Conservation (phyloP, 495 filamentous ascomycete genomes). For the Haplographium delicatum region DNA sequence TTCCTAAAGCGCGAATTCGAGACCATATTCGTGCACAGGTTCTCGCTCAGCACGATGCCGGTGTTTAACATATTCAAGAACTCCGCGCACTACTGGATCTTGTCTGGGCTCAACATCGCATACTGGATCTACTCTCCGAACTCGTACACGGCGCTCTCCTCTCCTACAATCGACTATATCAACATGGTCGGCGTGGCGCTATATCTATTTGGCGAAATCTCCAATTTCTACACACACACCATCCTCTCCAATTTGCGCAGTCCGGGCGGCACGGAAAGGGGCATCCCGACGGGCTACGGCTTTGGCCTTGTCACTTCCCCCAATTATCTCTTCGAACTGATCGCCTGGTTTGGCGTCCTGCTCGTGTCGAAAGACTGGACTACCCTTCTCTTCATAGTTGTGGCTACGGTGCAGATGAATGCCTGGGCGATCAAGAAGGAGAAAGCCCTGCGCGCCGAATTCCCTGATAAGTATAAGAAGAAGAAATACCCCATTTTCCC, state of each 20-base stretch:
- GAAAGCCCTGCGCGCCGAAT: conserved; percentile 79
- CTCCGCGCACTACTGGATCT: conserved; percentile 69
- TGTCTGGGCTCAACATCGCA: conserved; percentile 76
- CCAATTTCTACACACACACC: conserved; percentile 74
- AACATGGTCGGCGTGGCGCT: conserved; percentile 60
- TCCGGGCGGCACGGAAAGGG: conserved; percentile 75
- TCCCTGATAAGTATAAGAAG: conserved; percentile 82
- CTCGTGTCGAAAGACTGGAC: conserved; percentile 71
- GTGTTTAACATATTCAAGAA: conserved; percentile 75
- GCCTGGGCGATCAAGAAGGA: conserved; percentile 92
- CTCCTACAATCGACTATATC: conserved; percentile 34
- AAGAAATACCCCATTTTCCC: conserved; percentile 81
- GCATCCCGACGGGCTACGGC: conserved; percentile 82
- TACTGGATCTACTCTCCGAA: conserved; percentile 79
- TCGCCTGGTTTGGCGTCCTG: conserved; percentile 78
- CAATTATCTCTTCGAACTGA: conserved; percentile 91
- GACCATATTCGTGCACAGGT: conserved; percentile 91
- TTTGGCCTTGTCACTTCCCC: conserved; percentile 88
- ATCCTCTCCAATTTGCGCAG: conserved; percentile 69
- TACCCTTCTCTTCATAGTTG: conserved; percentile 62
- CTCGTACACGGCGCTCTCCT: conserved; percentile 44
- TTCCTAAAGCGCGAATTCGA: conserved; percentile 95
- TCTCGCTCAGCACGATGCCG: conserved; percentile 83
- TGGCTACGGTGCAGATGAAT: conserved; percentile 71
- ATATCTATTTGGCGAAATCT: conserved; percentile 69